phyloP scores from a whole-genome alignment of 805 yeast species.

The Priceomyces medius region DNA sequence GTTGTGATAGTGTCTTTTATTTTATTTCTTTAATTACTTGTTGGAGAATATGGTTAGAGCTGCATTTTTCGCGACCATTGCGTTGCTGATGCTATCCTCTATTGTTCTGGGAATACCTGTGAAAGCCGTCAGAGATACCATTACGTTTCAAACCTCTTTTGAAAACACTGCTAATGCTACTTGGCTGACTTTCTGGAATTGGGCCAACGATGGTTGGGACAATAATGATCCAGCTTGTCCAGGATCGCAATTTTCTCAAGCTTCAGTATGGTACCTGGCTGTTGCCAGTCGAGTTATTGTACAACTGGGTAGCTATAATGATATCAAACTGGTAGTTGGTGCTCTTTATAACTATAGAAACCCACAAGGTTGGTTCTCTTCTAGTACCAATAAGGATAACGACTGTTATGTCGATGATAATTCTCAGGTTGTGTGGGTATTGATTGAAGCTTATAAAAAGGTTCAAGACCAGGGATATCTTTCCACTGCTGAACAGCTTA shows the following conservation, averaged over 20 bases:
- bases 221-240: constrained; percentile 11
- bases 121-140: background rate
- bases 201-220: constrained; percentile 11
- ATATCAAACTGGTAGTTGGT: constrained; percentile 7
- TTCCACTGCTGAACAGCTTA: constrained; percentile 11
- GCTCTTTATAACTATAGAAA: constrained; percentile 8
- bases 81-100: too few species aligned
- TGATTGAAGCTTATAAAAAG: constrained; percentile 14
- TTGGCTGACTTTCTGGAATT: constrained; percentile 20
- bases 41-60: too few species aligned
- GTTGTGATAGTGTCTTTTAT: too few species aligned
- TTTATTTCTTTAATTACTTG: too few species aligned
- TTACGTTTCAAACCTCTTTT: background rate
- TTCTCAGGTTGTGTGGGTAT: constrained; percentile 19
- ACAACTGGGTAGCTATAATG: background rate
- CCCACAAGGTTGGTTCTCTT: constrained; percentile 16
- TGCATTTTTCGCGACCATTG: too few species aligned
- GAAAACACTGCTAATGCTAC: constrained; percentile 10
- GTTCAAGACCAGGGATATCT: constrained; percentile 12
- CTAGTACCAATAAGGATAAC: constrained; percentile 12
- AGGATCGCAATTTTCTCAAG: constrained; percentile 6
- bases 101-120: too few species aligned
- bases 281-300: constrained; percentile 14
- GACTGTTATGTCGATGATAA: constrained; percentile 23
- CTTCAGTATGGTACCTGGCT: constrained; percentile 19